Evolutionary conservation across 306 rosid genomes (phyloP).

Genomic region (Castanea sativa): DNA sequence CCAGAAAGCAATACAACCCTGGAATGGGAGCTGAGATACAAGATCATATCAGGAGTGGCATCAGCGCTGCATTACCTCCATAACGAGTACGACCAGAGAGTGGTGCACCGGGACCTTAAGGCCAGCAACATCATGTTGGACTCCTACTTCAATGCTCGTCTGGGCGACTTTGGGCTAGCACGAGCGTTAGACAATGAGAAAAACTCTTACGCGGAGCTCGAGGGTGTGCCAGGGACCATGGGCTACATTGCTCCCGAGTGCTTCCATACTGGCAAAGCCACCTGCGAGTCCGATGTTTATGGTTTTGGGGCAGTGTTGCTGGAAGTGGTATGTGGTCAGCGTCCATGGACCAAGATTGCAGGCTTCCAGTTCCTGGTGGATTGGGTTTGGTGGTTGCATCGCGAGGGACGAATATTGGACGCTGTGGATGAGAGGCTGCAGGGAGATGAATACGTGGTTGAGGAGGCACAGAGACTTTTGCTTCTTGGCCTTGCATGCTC

Average conservation of each 20-base stretch:
- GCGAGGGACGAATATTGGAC: slow-evolving; percentile 42
- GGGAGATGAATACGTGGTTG: slow-evolving; percentile 38
- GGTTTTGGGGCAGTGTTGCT: slow-evolving; percentile 69
- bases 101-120: slow-evolving; percentile 69
- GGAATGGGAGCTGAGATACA: slow-evolving; percentile 62
- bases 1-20: slow-evolving; percentile 34
- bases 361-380: slow-evolving; percentile 56
- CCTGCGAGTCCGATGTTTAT: slow-evolving; percentile 60
- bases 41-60: slow-evolving; percentile 60
- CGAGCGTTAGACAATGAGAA: slow-evolving; percentile 68
- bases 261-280: slow-evolving; percentile 72
- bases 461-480: slow-evolving; percentile 61
- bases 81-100: slow-evolving; percentile 66
- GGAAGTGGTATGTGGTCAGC: slow-evolving; percentile 66
- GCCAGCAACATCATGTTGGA: slow-evolving; percentile 80
- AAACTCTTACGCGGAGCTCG: slow-evolving; percentile 58
- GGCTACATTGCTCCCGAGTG: slow-evolving; percentile 86
- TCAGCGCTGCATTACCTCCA: slow-evolving; percentile 67
- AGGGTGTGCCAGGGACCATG: slow-evolving; percentile 69
- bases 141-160: slow-evolving; percentile 56
- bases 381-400: slow-evolving; percentile 75
- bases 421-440: slow-evolving; percentile 52
- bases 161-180: slow-evolving; percentile 75
- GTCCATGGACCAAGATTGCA: slow-evolving; percentile 57
- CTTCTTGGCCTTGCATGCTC: slow-evolving; percentile 66